Base-by-base conservation (phyloP, 495 filamentous ascomycete species). In the Penicillium bialowiezense region DNA sequence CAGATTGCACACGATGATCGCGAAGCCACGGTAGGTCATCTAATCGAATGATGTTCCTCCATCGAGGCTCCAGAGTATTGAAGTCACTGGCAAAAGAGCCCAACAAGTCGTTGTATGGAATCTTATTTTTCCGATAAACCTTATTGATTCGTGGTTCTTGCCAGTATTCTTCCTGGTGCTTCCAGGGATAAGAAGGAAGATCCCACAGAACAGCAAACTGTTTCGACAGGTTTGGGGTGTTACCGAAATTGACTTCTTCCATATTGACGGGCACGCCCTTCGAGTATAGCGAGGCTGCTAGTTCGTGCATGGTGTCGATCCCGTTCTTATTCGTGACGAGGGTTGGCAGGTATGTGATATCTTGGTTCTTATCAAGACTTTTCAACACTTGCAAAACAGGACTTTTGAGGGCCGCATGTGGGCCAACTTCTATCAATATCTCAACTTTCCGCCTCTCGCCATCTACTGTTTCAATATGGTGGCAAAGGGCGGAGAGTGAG, bases 1-100 rank as follows among this genome's bases (percentile, higher is more conserved):
- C 49, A 9, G 41, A 38, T 38, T 66, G 60, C 10, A 68, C 15
- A 0, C 7, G 18, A 7, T 37, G 35, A 1, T 19, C 35, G 9
- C 39, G 45, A 0, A 76, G 20, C 73, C 73, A 76, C 5, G 74
- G 74, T 3, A 68, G 44, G 17, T 73, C 68, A 7, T 61, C 44
- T n/a, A 69, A 35, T 18, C 60, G 39, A 2, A 78, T 26, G 23
- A 69, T 60, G 31, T 70, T 56, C 17, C 71, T 49, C 72, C 73
- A 79, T 13, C 49, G 52, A 0, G 66, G 65, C 32, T 58, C 54
- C 23, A 26, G 23, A n/a, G 58, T 37, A 0, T 37, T 7, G 39
- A 60, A 47, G 45, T 54, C 60, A 41, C 62, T 59, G 10, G 49
- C 17, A 14, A 62, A 58, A 13, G 52, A 59, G 3, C 39, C 39